Conservation (phyloP, 2,329 filamentous ascomycete species). For the Lasiodiplodia sp. region DNA sequence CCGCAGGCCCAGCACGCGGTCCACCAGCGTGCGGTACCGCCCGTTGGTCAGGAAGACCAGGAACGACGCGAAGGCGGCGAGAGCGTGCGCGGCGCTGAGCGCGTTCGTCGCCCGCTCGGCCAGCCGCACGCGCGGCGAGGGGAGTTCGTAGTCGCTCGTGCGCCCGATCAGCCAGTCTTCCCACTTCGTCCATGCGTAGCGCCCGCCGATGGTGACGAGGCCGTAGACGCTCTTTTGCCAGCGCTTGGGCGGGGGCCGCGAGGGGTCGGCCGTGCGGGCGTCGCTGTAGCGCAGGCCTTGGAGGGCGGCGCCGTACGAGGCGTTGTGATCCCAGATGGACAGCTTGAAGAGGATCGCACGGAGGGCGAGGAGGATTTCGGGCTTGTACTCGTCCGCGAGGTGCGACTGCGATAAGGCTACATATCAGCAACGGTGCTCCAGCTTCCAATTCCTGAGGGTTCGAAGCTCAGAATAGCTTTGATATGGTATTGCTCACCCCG, state of each 20-base stretch:
- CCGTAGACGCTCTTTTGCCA: conserved; percentile 88
- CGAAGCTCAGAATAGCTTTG: neutral
- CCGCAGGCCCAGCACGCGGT: conserved; percentile 82
- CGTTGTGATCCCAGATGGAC: conserved; percentile 94
- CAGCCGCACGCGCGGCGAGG: conserved; percentile 55
- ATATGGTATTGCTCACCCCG: conserved; percentile 60
- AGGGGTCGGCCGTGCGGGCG: conserved; percentile 63
- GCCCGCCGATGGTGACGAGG: conserved; percentile 82
- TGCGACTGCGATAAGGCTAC: conserved; percentile 54
- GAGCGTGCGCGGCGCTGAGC: conserved; percentile 76
- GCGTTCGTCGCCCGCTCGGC: conserved; percentile 75
- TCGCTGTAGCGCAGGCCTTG: conserved; percentile 93
- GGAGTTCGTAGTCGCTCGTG: conserved; percentile 71
- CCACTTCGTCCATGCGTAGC: conserved; percentile 92
- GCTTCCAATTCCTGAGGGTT: neutral
- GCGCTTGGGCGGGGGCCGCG: conserved; percentile 73
- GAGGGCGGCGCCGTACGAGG: conserved; percentile 90
- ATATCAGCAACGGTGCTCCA: neutral
- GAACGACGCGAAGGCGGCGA: conserved; percentile 84
- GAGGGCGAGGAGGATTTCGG: conserved; percentile 82
- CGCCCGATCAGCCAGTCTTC: conserved; percentile 82
- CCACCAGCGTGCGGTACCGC: conserved; percentile 87
- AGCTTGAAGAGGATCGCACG: conserved; percentile 89
- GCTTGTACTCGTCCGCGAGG: conserved; percentile 83
- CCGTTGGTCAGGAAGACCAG: conserved; percentile 91